phyloP scores from a whole-genome alignment of 2,329 filamentous ascomycete species.

The Monosporascus sp. region DNA sequence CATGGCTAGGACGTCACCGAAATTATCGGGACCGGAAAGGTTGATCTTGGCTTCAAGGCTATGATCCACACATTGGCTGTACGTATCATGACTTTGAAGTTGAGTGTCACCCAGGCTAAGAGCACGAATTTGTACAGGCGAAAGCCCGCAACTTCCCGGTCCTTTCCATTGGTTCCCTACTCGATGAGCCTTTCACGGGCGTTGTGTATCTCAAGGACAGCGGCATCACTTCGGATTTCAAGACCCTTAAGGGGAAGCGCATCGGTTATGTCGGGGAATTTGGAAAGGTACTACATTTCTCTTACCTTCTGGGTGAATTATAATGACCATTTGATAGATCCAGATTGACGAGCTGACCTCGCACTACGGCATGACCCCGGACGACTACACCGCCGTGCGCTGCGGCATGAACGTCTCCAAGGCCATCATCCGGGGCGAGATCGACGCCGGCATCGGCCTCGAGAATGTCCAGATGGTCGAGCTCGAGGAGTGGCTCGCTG shows the following conservation, averaged over 20 bases:
- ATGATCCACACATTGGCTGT: constrained; percentile 79
- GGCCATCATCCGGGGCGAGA: constrained; percentile 66
- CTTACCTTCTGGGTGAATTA: too few relatives aligned
- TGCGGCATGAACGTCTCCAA: constrained; percentile 79
- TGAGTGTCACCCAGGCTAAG: background rate
- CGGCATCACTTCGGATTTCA: constrained; percentile 71
- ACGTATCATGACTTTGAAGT: constrained; percentile 16
- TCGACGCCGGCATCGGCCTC: constrained; percentile 70
- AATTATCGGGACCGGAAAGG: constrained; percentile 70
- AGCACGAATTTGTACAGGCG: constrained; percentile 39
- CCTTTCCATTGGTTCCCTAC: constrained; percentile 65
- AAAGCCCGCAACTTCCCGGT: constrained; percentile 72
- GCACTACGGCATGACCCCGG: constrained; percentile 68
- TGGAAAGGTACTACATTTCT: constrained; percentile 43
- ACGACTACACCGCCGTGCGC: constrained; percentile 70
- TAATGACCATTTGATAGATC: constrained; percentile 37
- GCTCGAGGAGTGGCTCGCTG: constrained; percentile 67
- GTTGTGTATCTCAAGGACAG: constrained; percentile 71
- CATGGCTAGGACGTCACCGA: constrained; percentile 64
- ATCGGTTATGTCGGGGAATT: constrained; percentile 80
- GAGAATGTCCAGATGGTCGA: constrained; percentile 84
- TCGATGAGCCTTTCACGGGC: constrained; percentile 76
- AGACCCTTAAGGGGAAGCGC: constrained; percentile 66
- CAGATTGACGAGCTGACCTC: constrained; percentile 77
- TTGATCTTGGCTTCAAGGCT: constrained; percentile 75